Conservation (phyloP, 2,329 filamentous ascomycete species). For the Penicillium sp. region DNA sequence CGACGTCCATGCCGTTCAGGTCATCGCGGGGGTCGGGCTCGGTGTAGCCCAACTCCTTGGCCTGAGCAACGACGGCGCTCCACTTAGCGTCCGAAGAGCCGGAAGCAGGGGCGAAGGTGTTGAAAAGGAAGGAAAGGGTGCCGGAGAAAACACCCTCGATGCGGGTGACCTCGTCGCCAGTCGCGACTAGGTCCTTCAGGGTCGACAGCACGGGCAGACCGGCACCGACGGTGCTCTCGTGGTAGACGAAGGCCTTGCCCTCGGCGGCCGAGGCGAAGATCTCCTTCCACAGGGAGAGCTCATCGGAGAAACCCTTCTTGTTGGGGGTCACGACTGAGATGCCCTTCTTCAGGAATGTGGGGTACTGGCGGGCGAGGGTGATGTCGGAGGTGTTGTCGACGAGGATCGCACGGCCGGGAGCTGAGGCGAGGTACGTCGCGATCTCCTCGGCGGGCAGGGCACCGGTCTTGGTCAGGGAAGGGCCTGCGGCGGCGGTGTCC, state of each 20-base stretch:
- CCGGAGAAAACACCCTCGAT: slow-evolving; percentile 98
- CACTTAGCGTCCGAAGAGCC: slow-evolving; percentile 68
- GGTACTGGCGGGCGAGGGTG: slow-evolving; percentile 80
- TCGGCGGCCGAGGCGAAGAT: slow-evolving; percentile 74
- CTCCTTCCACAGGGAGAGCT: slow-evolving; percentile 77
- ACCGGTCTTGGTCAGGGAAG: slow-evolving; percentile 55
- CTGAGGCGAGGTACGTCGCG: slow-evolving; percentile 73
- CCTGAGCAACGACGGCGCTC: slow-evolving; percentile 87
- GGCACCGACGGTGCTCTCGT: slow-evolving; percentile 92
- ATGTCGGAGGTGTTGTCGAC: slow-evolving; percentile 97
- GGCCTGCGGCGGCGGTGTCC: slow-evolving; percentile 56
- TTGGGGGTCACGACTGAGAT: slow-evolving; percentile 95
- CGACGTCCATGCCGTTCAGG: slow-evolving; percentile 84
- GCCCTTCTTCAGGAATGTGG: slow-evolving; percentile 74
- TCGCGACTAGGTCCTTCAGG: slow-evolving; percentile 86
- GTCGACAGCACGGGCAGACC: slow-evolving; percentile 93
- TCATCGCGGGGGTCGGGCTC: slow-evolving; percentile 87
- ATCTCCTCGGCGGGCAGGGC: slow-evolving; percentile 67
- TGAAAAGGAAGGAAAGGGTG: slow-evolving; percentile 98
- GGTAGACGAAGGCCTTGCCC: slow-evolving; percentile 75
- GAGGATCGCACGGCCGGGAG: slow-evolving; percentile 76
- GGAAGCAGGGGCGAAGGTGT: slow-evolving; percentile 84
- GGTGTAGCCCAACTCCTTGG: slow-evolving; percentile 90
- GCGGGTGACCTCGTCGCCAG: slow-evolving; percentile 85
- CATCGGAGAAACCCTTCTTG: slow-evolving; percentile 94